phyloP scores from a whole-genome alignment of 352 stramenopile genomes.

The Globisporangium cederbergense region DNA sequence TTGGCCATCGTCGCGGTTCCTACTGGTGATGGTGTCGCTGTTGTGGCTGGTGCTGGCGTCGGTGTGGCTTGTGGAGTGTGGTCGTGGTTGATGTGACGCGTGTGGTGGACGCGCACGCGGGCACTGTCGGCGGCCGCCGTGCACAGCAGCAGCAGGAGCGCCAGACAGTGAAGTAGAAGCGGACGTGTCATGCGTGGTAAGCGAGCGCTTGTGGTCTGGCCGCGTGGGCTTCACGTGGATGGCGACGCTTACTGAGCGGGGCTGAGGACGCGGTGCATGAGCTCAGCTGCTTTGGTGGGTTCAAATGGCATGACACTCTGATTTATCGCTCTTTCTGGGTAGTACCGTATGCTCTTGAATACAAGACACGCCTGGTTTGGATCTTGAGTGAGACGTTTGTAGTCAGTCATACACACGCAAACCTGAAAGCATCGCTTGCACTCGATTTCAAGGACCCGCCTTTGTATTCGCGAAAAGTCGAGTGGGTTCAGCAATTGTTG shows the following conservation, averaged over 20 bases:
- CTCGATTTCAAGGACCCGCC: not conserved
- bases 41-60: not conserved
- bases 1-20: not conserved
- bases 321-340: too few relatives aligned
- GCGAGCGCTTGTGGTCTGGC: not conserved
- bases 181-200: not conserved
- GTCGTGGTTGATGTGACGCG: not conserved
- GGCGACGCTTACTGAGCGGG: not conserved
- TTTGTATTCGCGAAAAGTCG: not conserved
- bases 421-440: too few relatives aligned
- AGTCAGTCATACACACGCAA: too few relatives aligned
- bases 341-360: too few relatives aligned
- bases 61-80: not conserved
- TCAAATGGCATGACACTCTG: too few relatives aligned
- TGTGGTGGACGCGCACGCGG: not conserved
- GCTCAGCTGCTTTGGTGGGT: too few relatives aligned
- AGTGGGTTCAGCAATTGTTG: not conserved
- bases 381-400: too few relatives aligned
- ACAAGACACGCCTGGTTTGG: too few relatives aligned
- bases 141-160: slow-evolving; percentile 3
- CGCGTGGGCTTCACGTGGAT: not conserved
- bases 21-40: not conserved
- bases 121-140: not conserved
- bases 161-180: not conserved
- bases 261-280: not conserved